These are phyloP conservation scores for Epichloe hybrida DNA, from an alignment of 2,329 filamentous ascomycete species.

Conservation along the genomic window DNA sequence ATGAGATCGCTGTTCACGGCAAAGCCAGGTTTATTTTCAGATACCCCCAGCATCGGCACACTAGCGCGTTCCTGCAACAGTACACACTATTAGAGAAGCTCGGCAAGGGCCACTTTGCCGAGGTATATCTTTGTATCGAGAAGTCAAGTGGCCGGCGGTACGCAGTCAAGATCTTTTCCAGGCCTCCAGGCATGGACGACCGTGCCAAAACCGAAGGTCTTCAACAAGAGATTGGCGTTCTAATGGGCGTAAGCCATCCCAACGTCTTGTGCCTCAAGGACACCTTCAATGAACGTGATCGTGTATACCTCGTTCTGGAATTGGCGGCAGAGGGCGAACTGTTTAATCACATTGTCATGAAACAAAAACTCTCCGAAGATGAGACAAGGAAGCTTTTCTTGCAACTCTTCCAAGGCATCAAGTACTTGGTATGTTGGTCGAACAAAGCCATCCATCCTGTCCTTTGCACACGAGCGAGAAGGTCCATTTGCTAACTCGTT, in stretches of 20 bases:
- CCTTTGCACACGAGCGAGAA: not conserved
- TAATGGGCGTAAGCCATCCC: slow-evolving; percentile 95
- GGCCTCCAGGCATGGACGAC: slow-evolving; percentile 68
- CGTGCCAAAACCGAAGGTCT: slow-evolving; percentile 71
- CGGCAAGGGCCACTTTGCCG: slow-evolving; percentile 90
- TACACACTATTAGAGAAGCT: slow-evolving; percentile 76
- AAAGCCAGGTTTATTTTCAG: slow-evolving; percentile 82
- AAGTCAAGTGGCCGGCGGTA: slow-evolving; percentile 69
- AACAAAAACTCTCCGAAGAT: slow-evolving; percentile 72
- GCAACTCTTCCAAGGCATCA: slow-evolving; percentile 85
- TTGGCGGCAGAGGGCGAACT: slow-evolving; percentile 85
- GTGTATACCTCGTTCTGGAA: slow-evolving; percentile 84
- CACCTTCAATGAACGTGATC: slow-evolving; percentile 82
- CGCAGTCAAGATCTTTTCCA: slow-evolving; percentile 92
- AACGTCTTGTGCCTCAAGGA: slow-evolving; percentile 89
- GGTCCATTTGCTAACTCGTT: not conserved
- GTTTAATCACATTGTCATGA: slow-evolving; percentile 89
- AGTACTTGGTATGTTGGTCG: slow-evolving; percentile 63
- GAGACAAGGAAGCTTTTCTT: slow-evolving; percentile 79
- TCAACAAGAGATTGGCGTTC: slow-evolving; percentile 88
- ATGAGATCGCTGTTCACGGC: slow-evolving; percentile 79
- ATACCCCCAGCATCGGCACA: slow-evolving; percentile 63
- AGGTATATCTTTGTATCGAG: slow-evolving; percentile 83
- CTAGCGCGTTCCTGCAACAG: slow-evolving; percentile 71
- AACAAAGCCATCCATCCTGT: not conserved